Conservation (phyloP, 2,329 filamentous ascomycete species). For the Dothistroma pini region DNA sequence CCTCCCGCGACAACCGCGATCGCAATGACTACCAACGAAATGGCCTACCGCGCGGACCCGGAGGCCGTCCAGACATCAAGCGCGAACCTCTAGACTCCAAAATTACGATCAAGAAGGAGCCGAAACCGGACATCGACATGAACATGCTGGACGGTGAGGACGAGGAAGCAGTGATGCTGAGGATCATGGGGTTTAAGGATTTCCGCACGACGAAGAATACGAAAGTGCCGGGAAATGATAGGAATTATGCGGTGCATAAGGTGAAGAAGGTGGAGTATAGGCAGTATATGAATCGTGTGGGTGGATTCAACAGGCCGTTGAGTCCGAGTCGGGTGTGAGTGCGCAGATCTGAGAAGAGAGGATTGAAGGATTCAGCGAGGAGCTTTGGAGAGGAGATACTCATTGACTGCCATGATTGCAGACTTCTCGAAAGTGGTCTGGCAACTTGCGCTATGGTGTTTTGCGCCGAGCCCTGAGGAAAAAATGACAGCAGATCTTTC, state of each 20-base stretch:
- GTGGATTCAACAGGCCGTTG: conserved; percentile 72
- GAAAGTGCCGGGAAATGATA: conserved; percentile 78
- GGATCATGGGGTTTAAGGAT: conserved; percentile 83
- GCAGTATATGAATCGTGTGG: conserved; percentile 91
- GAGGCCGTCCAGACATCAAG: conserved; percentile 13
- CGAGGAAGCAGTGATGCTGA: conserved; percentile 69
- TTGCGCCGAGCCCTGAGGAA: not conserved
- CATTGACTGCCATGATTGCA: not conserved
- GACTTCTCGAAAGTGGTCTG: not conserved
- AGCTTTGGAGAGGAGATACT: conserved; percentile 4
- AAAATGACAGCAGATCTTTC: too few species aligned
- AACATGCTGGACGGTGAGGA: conserved; percentile 47
- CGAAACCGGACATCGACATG: conserved; percentile 20
- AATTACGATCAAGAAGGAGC: conserved; percentile 8
- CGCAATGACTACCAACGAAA: conserved; percentile 11
- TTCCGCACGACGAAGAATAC: conserved; percentile 86
- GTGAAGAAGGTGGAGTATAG: conserved; percentile 93
- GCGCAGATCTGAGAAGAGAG: conserved; percentile 32
- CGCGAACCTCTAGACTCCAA: conserved; percentile 14
- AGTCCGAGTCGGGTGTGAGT: conserved; percentile 17
- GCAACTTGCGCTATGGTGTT: not conserved
- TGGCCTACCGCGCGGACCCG: conserved; percentile 7
- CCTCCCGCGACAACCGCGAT: conserved; percentile 20
- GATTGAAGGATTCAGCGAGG: conserved; percentile 15
- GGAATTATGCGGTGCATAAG: conserved; percentile 76